Conservation (phyloP, 1,139 yeast genomes). For the Hyphopichia fennica region DNA sequence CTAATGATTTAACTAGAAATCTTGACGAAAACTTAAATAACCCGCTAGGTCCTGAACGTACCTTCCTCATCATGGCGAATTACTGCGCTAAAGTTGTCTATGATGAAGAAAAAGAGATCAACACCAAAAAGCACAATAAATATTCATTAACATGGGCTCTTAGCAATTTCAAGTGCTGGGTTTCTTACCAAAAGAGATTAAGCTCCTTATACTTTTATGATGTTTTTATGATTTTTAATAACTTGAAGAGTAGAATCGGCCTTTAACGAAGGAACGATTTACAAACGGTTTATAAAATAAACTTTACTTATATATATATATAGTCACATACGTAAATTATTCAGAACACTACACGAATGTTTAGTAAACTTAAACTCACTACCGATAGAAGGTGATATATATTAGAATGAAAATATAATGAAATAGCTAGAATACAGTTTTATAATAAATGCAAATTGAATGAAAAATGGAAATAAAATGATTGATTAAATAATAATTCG, state of each 20-base stretch:
- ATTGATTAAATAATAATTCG: neutral
- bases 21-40: conserved; percentile 80
- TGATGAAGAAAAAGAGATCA: conserved; percentile 55
- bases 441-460: neutral
- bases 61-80: conserved; percentile 84
- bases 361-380: too few species aligned
- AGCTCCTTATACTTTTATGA: conserved; percentile 62
- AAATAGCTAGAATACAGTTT: neutral
- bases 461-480: neutral
- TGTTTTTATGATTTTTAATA: conserved; percentile 29
- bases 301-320: neutral
- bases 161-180: conserved; percentile 45
- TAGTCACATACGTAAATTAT: neutral
- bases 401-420: too few species aligned
- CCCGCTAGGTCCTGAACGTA: conserved; percentile 85
- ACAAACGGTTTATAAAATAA: too few species aligned
- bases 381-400: too few species aligned
- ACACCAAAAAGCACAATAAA: conserved; percentile 25
- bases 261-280: too few species aligned
- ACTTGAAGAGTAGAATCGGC: conserved; percentile 10
- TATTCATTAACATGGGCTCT: conserved; percentile 42
- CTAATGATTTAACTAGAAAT: conserved; percentile 89
- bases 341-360: too few species aligned
- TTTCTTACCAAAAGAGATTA: conserved; percentile 49
- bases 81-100: conserved; percentile 85